A percentile compares a stretch with the other conserved stretches of the same genome.
These are phyloP conservation scores for Boeremia exigua DNA, from an alignment of 2,329 filamentous ascomycete species.

Conservation along the genomic window DNA sequence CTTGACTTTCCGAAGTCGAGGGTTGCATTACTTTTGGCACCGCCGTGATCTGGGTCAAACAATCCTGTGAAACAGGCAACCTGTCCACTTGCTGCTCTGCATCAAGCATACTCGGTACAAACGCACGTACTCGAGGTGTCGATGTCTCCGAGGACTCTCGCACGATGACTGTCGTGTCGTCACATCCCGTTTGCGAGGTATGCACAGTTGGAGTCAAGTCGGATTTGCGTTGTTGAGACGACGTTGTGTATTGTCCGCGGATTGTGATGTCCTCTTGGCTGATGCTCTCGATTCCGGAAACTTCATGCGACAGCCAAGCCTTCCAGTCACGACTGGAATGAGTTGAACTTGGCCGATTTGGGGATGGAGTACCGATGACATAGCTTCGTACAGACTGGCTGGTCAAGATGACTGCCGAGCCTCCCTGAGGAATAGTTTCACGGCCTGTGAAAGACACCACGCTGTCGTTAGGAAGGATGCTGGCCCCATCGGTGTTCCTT, in stretches of 20 bases:
- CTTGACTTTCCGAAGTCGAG: too few species aligned
- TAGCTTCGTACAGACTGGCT: constrained; percentile 54
- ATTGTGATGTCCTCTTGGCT: constrained; percentile 40
- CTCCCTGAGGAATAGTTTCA: constrained; percentile 21
- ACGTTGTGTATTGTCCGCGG: constrained; percentile 27
- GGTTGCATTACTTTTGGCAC: too few species aligned
- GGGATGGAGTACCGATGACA: constrained; percentile 43
- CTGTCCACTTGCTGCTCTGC: neutral
- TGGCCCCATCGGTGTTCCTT: constrained; percentile 49
- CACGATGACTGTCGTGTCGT: constrained; percentile 31
- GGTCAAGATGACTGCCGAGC: constrained; percentile 52
- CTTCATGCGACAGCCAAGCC: constrained; percentile 54
- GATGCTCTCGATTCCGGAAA: constrained; percentile 45
- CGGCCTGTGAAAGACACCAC: constrained; percentile 34
- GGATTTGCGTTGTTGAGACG: constrained; percentile 19
- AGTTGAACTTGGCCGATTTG: constrained; percentile 26
- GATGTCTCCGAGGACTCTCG: constrained; percentile 15
- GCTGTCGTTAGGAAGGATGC: constrained; percentile 44
- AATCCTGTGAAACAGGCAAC: neutral
- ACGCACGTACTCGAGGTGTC: constrained; percentile 5
- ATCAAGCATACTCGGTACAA: neutral
- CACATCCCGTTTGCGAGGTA: constrained; percentile 34
- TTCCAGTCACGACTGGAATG: constrained; percentile 54
- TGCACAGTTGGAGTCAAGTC: constrained; percentile 18
- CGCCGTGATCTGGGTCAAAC: too few species aligned